These are phyloP conservation scores for Aleurites moluccanus DNA, from an alignment of 441 rosid species.

Conservation along the genomic window DNA sequence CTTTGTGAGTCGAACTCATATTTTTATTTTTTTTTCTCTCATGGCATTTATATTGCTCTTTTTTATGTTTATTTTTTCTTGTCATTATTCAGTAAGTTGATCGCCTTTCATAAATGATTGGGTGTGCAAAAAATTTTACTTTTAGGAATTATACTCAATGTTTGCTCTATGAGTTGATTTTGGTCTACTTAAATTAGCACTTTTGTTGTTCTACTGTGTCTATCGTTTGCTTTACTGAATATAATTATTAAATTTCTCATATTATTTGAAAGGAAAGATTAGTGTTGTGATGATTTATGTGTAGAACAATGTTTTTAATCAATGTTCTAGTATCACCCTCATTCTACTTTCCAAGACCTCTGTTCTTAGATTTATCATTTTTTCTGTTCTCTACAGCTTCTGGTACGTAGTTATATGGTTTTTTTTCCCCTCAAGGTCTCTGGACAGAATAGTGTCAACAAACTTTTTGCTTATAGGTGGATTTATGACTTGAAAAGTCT, in stretches of 20 bases:
- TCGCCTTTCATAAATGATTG: neutral
- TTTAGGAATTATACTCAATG: neutral
- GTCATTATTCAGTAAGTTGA: neutral
- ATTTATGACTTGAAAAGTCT: no score
- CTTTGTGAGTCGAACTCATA: conserved; percentile 23
- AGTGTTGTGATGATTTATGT: neutral
- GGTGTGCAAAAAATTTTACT: neutral
- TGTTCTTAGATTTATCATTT: neutral
- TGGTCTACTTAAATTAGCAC: neutral
- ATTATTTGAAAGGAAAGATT: neutral
- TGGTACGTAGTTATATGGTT: neutral
- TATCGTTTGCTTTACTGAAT: neutral
- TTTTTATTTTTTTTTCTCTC: neutral
- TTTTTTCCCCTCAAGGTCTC: neutral
- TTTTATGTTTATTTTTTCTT: neutral
- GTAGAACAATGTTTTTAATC: neutral
- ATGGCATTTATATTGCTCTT: neutral
- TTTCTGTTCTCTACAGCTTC: neutral
- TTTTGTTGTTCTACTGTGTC: neutral
- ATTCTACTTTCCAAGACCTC: neutral
- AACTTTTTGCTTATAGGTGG: neutral
- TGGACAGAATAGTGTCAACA: neutral
- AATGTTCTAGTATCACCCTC: neutral
- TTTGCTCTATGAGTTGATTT: conserved; percentile 3
- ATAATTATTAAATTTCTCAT: neutral